Evolutionary conservation across 164 flowering plant genomes (phyloP).

Genomic region (Macadamia integrifolia): DNA sequence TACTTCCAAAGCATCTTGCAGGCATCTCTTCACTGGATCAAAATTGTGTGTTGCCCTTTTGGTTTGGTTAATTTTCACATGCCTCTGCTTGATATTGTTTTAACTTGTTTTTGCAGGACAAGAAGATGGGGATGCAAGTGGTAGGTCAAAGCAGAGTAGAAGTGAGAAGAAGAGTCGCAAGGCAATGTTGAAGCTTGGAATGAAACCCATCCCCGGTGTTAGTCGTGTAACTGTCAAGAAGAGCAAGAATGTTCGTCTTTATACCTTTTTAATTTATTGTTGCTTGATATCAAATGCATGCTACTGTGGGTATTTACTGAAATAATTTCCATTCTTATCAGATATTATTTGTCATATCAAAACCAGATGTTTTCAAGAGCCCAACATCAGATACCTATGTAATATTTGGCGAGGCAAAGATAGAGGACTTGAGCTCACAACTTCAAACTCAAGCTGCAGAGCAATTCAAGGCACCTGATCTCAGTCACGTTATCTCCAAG

Average conservation of each 20-base stretch:
- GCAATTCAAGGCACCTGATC: slow-evolving; percentile 36
- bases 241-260: slow-evolving; percentile 29
- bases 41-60: no score
- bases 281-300: no score
- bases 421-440: slow-evolving; percentile 39
- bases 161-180: slow-evolving; percentile 36
- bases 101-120: slow-evolving; percentile 13
- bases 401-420: slow-evolving; percentile 36
- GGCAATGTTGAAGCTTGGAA: slow-evolving; percentile 38
- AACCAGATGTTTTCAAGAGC: slow-evolving; percentile 38
- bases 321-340: slow-evolving; percentile 3
- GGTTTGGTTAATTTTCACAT: no score
- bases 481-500: slow-evolving; percentile 26
- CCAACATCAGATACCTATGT: slow-evolving; percentile 32
- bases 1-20: no score
- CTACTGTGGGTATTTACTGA: no score
- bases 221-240: slow-evolving; percentile 34
- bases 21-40: no score
- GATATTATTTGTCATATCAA: slow-evolving; percentile 39
- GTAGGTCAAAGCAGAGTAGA: slow-evolving; percentile 36
- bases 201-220: slow-evolving; percentile 33
- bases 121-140: slow-evolving; percentile 25
- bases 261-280: background rate
- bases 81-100: background rate
- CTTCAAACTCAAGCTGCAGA: slow-evolving; percentile 38